A percentile compares a stretch with the other conserved stretches of the same genome.
phyloP scores from a whole-genome alignment of 1,284 basidiomycete genomes.

The Melampsora abietis-canadensis region DNA sequence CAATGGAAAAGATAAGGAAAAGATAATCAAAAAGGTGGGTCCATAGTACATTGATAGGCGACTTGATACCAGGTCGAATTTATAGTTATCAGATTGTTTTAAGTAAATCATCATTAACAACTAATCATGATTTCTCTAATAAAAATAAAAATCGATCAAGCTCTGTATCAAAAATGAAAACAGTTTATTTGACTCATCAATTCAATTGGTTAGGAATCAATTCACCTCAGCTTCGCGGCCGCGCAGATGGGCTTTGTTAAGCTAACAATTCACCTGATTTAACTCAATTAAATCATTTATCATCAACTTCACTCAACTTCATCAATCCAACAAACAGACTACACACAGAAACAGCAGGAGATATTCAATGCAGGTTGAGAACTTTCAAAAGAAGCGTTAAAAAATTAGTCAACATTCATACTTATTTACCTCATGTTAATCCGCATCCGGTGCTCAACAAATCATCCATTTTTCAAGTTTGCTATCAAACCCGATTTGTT shows the following conservation, averaged over 20 bases:
- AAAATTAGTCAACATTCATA: conserved; percentile 28
- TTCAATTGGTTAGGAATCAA: conserved; percentile 43
- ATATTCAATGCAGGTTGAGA: conserved; percentile 48
- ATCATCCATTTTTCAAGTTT: no score
- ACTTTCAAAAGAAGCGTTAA: conserved; percentile 45
- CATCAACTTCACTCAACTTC: conserved; percentile 5
- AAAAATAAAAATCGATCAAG: not conserved
- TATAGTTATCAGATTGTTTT: conserved; percentile 45
- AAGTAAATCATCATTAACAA: not conserved
- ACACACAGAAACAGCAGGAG: conserved; percentile 46
- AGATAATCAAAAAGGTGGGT: conserved; percentile 39
- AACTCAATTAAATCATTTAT: not conserved
- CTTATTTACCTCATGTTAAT: conserved; percentile 25
- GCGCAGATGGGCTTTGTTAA: no score
- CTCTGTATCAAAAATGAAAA: not conserved
- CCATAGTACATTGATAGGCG: conserved; percentile 43
- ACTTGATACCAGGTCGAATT: conserved; percentile 12
- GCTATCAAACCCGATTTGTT: conserved; percentile 43
- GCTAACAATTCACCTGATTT: conserved; percentile 45
- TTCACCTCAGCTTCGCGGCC: no score
- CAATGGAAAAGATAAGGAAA: conserved; percentile 16
- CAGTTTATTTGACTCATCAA: conserved; percentile 14
- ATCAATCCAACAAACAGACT: conserved; percentile 36
- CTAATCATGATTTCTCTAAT: no score
- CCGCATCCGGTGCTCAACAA: no score